A percentile compares a stretch with the other conserved stretches of the same genome.
These are phyloP conservation scores for Musa balbisiana DNA, from an alignment of 202 grass and related monocot genomes.

Conservation along the genomic window DNA sequence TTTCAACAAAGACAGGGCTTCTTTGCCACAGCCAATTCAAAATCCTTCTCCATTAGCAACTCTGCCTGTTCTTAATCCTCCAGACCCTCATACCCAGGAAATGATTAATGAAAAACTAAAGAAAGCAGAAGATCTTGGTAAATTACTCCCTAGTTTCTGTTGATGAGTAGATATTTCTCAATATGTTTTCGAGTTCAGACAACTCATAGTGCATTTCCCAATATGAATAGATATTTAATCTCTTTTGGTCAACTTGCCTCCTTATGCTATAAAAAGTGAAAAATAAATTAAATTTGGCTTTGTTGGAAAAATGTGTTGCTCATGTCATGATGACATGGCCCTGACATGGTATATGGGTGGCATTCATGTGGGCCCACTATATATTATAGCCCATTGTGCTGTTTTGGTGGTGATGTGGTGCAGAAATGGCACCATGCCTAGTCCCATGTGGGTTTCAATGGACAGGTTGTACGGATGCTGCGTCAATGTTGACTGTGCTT, in stretches of 20 bases:
- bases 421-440: not conserved
- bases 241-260: too few species aligned
- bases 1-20: slow-evolving; percentile 30
- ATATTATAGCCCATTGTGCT: not conserved
- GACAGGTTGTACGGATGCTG: too few species aligned
- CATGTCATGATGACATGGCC: not conserved
- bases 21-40: slow-evolving; percentile 18
- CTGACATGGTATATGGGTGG: not conserved
- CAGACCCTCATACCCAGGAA: slow-evolving; percentile 28
- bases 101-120: slow-evolving; percentile 34
- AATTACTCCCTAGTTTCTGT: not conserved
- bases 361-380: not conserved
- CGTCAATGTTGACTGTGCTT: too few species aligned
- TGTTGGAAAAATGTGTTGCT: not conserved
- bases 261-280: too few species aligned
- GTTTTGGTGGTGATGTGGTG: not conserved
- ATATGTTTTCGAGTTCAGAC: not conserved
- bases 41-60: slow-evolving; percentile 22
- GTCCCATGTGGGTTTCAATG: not conserved
- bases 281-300: too few species aligned
- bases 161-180: not conserved
- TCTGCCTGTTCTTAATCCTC: slow-evolving; percentile 1
- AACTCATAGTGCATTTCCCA: too few species aligned
- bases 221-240: too few species aligned
- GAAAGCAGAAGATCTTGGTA: slow-evolving; percentile 30